Base-by-base conservation (phyloP, 2,329 filamentous ascomycete genomes). In the Talaromyces sp. region DNA sequence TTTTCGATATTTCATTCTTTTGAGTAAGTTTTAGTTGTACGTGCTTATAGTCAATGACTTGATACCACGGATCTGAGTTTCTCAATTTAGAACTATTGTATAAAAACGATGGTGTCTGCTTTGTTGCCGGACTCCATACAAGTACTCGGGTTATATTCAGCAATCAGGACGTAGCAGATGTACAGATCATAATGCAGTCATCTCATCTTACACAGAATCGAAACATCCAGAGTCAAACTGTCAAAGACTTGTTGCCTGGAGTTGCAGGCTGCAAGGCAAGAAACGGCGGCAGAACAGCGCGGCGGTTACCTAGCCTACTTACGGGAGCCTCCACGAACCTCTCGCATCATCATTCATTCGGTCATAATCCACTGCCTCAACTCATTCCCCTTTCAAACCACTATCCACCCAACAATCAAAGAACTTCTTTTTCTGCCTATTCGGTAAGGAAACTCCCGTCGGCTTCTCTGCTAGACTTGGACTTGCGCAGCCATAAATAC, bases 111-210 rank as follows among this genome's bases (percentile, higher is more conserved):
- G 51, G 27, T 19, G 29, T 22, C 8, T 17, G 17, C 51, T 34
- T 54, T 54, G 27, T 34, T 19, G 51, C 27, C 49, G 29, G 49
- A 19, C 51, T 27, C 22, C 25, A 17, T 29, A 49, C 2, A 1
- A 45, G 43, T 45, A 45, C 43, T 45, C 17, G 43, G 17, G n/a
- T 8, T 45, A 22, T 47, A 47, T 47, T 47, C 19, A 25, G 45
- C 17, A 27, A 17, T 15, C 45, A 49, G 11, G 45, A 11, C 40
- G 40, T n/a, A 45, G 43, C 22, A 6, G 10, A 7, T 51, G 25
- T 51, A 29, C 22, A 43, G 22, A 43, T 59, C n/a, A 49, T 47
- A 59, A 47, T 47, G 58, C 8, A 60, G 56, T 60, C 58, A 60
- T 60, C 56, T 45, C 17, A 6, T 22, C 17, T 53, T 15, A 31